Evolutionary conservation across 75 land plant species (phyloP), one percentile per base, ranked within the genome.

Genomic region (Pseudotsuga menziesii): DNA sequence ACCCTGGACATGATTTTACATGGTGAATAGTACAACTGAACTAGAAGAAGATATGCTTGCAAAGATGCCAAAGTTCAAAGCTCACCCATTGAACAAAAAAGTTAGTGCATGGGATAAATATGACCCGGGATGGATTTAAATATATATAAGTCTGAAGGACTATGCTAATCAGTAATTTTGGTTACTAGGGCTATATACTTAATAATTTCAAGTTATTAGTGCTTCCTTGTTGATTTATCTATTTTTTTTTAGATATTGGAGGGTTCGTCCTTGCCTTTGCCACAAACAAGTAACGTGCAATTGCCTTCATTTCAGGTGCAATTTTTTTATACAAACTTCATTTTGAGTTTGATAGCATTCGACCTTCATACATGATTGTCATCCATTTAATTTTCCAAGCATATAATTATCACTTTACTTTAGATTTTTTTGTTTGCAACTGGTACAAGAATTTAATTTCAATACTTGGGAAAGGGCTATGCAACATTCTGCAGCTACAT

Each of bases 401-500:
- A n/a, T n/a, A n/a, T n/a, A n/a, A n/a, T n/a, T n/a, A n/a, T n/a
- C n/a, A n/a, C n/a, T n/a, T n/a, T n/a, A n/a, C n/a, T n/a, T n/a
- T n/a, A n/a, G n/a, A n/a, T n/a, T n/a, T n/a, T n/a, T n/a, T n/a
- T n/a, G n/a, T n/a, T n/a, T n/a, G n/a, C 35, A 64, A 22, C 4
- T 78, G 5, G 7, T 61, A 19, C 81, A 97, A 95, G 98, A 94
- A 84, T 97, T 97, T 74, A 91, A 88, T 77, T 82, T 97, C 57
- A 85, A 86, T 59, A 97, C 99, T 36, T 88, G 82, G 93, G 89
- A 91, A 64, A 93, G 99, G 35, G 99, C 99, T 9, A 80, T 78
- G 57, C 93, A 88, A 63, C n/a, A n/a, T n/a, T n/a, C n/a, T n/a
- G n/a, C n/a, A n/a, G n/a, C n/a, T n/a, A n/a, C n/a, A n/a, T n/a